Percentiles rank a stretch among this genome's conserved stretches.
Evolutionary conservation across 2,329 filamentous ascomycete species (phyloP).

Genomic region (Fusarium mexicanum): DNA sequence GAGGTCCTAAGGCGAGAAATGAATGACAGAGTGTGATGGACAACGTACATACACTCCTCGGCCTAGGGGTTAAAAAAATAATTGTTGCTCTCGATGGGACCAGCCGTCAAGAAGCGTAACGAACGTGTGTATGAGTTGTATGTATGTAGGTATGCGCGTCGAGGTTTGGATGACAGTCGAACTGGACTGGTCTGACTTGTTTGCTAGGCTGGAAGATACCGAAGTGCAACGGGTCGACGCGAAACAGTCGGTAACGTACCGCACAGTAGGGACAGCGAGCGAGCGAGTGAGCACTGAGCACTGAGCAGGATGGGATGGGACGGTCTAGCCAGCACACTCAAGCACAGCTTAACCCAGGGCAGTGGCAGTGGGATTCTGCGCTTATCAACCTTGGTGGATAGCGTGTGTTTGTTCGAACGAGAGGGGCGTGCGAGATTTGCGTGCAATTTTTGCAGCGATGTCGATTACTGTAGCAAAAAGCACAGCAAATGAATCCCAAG

Average conservation of each 20-base stretch:
- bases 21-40: slow-evolving; percentile 45
- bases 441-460: slow-evolving; percentile 13
- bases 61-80: slow-evolving; percentile 22
- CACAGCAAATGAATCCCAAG: slow-evolving; percentile 31
- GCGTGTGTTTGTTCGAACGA: slow-evolving; percentile 30
- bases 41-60: slow-evolving; percentile 40
- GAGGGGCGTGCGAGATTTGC: slow-evolving; percentile 40
- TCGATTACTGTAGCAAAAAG: not conserved
- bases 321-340: slow-evolving; percentile 14
- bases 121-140: slow-evolving; percentile 3
- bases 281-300: not conserved
- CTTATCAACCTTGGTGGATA: slow-evolving; percentile 46
- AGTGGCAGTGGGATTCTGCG: slow-evolving; percentile 43
- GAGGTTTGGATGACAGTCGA: slow-evolving; percentile 24
- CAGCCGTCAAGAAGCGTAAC: slow-evolving; percentile 17
- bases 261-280: not conserved
- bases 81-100: slow-evolving; percentile 32
- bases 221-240: slow-evolving; percentile 27
- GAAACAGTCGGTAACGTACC: slow-evolving; percentile 11
- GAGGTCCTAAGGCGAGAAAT: slow-evolving; percentile 40
- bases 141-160: slow-evolving; percentile 9
- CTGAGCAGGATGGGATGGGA: slow-evolving; percentile 10
- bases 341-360: slow-evolving; percentile 33
- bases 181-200: slow-evolving; percentile 11
- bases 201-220: slow-evolving; percentile 33